Base-by-base conservation (phyloP, 768 basidiomycete genomes). In the Suillus alpinus region DNA sequence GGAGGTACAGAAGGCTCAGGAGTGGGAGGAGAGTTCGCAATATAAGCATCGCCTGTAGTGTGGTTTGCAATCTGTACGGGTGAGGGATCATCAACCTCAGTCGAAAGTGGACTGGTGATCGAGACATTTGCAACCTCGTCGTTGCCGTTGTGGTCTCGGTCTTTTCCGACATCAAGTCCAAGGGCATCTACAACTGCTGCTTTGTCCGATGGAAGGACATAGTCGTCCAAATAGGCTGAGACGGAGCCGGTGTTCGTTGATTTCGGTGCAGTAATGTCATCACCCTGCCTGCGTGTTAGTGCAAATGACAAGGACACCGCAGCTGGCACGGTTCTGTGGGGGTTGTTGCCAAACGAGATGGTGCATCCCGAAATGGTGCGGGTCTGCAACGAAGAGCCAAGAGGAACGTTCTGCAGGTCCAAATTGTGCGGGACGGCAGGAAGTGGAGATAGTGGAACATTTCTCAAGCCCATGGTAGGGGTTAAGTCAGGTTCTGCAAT, bases 311-410 rank as follows among this genome's bases (percentile, higher is more conserved):
- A 18, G 16, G 59, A 50, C 13, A 37, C 39, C 20, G 64, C 57
- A 18, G 58, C 62, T 8, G 53, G 47, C 56, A 61, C 29, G 3
- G 36, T 20, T 36, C 57, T 46, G 37, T 59, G 57, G 6, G 56
- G 43, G 18, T 47, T 57, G 36, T 57, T 39, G 47, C 44, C 23
- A 49, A 40, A 61, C 32, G 53, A 32, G 57, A 57, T 56, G 20
- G 26, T 37, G 34, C 36, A 34, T 29, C 9, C 60, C 20, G 57
- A 43, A 23, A 56, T 53, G 2, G 56, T 36, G 58, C 53, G 63
- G 20, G 51, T 23, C 29, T 47, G 29, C 32, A 59, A 41, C 16
- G 67, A 63, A 41, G 71, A 61, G 31, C 66, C 63, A 4, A 64
- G 44, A 32, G 43, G 47, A 20, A 10, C 9, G n/a, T 8, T 10